A percentile compares a stretch with the other conserved stretches of the same genome.
Conservation (phyloP, 1,139 yeast species). For the Taphrina sp. region DNA sequence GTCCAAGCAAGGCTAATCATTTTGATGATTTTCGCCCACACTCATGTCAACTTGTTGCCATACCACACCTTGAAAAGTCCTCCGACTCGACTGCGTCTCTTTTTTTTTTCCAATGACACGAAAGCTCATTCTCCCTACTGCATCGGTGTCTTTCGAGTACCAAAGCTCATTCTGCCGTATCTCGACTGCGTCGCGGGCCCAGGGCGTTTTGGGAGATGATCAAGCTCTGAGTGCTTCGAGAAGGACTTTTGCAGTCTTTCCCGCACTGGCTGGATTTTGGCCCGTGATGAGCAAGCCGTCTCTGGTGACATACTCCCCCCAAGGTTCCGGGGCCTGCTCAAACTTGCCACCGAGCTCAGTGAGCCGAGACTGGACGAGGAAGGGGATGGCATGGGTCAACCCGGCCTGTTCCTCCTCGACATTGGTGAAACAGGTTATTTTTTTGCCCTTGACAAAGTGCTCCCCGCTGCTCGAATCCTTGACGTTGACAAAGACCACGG, state of each 20-base stretch:
- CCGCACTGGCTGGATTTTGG: constrained; percentile 61
- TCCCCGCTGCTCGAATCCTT: constrained; percentile 50
- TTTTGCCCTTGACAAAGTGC: constrained; percentile 53
- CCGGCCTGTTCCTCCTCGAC: constrained; percentile 52
- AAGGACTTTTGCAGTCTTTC: constrained; percentile 2
- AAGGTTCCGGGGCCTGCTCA: constrained; percentile 50
- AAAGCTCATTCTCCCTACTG: too few relatives aligned
- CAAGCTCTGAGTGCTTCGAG: constrained; percentile 4
- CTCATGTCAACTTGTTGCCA: too few relatives aligned
- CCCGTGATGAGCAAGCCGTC: constrained; percentile 64
- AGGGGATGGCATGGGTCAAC: constrained; percentile 44
- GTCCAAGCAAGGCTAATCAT: too few relatives aligned
- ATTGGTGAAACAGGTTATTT: constrained; percentile 61
- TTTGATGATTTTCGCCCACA: too few relatives aligned
- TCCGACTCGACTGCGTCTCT: too few relatives aligned
- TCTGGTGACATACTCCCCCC: constrained; percentile 52
- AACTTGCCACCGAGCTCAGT: constrained; percentile 50
- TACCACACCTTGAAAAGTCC: too few relatives aligned
- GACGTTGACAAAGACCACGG: constrained; percentile 54
- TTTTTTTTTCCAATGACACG: too few relatives aligned
- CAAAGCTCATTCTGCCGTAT: too few relatives aligned
- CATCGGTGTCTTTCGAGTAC: too few relatives aligned
- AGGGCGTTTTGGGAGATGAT: too few relatives aligned
- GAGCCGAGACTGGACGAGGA: constrained; percentile 45
- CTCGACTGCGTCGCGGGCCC: too few relatives aligned